Evolutionary conservation across 345 rosid genomes (phyloP), one percentile per base, ranked within the genome.

Genomic region (Fremontodendron californicum): DNA sequence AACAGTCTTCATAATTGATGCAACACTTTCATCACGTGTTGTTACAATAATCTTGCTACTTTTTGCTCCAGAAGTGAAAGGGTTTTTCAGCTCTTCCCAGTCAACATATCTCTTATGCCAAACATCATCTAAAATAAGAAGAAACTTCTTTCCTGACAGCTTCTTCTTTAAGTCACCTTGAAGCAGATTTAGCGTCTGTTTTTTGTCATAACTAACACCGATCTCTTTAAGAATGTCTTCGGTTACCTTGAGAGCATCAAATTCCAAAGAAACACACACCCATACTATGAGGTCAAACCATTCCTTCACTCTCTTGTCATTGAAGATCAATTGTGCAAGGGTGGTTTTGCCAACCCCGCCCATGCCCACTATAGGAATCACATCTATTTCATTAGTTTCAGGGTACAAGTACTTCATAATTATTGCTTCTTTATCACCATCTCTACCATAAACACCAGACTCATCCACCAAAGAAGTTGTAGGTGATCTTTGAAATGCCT

Each of bases 101-200:
- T 80, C 78, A 27, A 5, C 42, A 61, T 75, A 70, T n/a, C 52
- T 69, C 67, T 54, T 39, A 0, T 18, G 35, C 76, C 78, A 68
- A 48, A 82, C 75, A 74, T 80, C 88, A 66, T 85, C 84, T 11
- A 82, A 16, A 37, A 82, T 73, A 46, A 85, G 61, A 16, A 82
- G 58, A 69, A 82, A 81, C 52, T 23, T 85, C 55, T 6, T 35
- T 10, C 78, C 80, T 0, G 9, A 66, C 35, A 82, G 9, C 16
- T 62, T 39, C 58, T 58, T 40, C 25, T 71, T 75, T 66, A 85
- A 48, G 39, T 74, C 52, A 68, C 63, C 25, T 70, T 82, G 88
- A 72, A 82, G 80, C 68, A 58, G 57, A 51, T 78, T 57, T n/a
- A 82, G 45, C 29, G 77, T 67, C 13, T 58, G 37, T 37, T 65